phyloP scores from a whole-genome alignment of 306 rosid species.

The Prunus mume region DNA sequence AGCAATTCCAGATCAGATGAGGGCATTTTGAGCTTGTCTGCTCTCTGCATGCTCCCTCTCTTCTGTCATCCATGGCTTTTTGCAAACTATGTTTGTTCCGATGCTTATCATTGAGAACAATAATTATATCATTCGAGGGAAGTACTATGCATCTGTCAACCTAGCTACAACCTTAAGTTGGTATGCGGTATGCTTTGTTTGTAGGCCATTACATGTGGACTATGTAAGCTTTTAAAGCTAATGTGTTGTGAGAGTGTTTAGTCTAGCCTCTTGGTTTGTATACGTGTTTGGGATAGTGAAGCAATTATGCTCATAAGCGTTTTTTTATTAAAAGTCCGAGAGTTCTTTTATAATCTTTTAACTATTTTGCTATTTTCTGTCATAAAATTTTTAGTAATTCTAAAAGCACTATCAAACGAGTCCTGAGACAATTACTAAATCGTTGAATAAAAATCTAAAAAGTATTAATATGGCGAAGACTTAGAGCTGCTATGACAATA shows the following conservation, averaged over 20 bases:
- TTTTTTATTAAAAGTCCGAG: too few relatives aligned
- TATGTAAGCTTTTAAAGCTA: background rate
- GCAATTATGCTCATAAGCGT: too few relatives aligned
- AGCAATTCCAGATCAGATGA: conserved; percentile 49
- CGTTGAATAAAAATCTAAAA: too few relatives aligned
- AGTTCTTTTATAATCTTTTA: too few relatives aligned
- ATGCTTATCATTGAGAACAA: background rate
- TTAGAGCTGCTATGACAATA: background rate
- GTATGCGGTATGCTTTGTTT: background rate
- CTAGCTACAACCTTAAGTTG: background rate
- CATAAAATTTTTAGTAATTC: too few relatives aligned
- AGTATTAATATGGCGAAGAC: too few relatives aligned
- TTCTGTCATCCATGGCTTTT: conserved; percentile 58
- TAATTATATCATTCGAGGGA: background rate
- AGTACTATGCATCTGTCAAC: background rate
- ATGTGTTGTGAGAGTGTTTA: background rate
- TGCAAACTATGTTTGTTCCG: background rate
- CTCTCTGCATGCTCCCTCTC: conserved; percentile 55
- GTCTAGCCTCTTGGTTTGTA: background rate
- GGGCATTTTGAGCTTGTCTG: background rate
- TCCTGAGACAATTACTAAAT: too few relatives aligned
- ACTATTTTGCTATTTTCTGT: too few relatives aligned
- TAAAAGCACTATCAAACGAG: too few relatives aligned
- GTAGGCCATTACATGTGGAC: background rate
- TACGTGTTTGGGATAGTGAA: too few relatives aligned